Conservation (phyloP, 1,284 basidiomycete species). For the Leccinum griseonigrum region DNA sequence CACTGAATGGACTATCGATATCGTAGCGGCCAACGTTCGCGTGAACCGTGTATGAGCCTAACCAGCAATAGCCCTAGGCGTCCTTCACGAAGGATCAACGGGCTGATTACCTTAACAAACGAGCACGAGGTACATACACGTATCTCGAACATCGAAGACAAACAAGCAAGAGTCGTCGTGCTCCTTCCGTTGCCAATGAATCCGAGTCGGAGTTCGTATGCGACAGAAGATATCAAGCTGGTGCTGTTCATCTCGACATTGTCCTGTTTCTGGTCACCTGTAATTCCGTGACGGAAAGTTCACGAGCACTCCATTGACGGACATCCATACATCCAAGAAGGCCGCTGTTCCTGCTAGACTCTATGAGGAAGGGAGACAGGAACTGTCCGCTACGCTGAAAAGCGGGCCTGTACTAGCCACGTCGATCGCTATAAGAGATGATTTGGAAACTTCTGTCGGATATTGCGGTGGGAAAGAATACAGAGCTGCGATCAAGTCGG, state of each 20-base stretch:
- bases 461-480: conserved; percentile 17
- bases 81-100: background rate
- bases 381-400: background rate
- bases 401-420: background rate
- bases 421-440: conserved; percentile 21
- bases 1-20: no score
- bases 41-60: background rate
- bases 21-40: background rate
- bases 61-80: background rate
- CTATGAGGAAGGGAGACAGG: conserved; percentile 31
- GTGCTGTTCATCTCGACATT: conserved; percentile 9
- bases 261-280: conserved; percentile 4
- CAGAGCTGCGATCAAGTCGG: conserved; percentile 20
- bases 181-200: conserved; percentile 27
- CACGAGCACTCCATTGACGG: conserved; percentile 16
- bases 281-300: conserved; percentile 5
- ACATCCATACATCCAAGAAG: conserved; percentile 26
- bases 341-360: conserved; percentile 18
- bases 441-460: conserved; percentile 19
- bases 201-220: conserved; percentile 26
- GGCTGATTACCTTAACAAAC: background rate
- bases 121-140: background rate
- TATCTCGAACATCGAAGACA: background rate
- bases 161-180: conserved; percentile 15
- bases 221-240: conserved; percentile 19